Percentiles rank a stretch among this genome's conserved stretches.
Evolutionary conservation across 768 basidiomycete species (phyloP).

Genomic region (Suillus decipiens): DNA sequence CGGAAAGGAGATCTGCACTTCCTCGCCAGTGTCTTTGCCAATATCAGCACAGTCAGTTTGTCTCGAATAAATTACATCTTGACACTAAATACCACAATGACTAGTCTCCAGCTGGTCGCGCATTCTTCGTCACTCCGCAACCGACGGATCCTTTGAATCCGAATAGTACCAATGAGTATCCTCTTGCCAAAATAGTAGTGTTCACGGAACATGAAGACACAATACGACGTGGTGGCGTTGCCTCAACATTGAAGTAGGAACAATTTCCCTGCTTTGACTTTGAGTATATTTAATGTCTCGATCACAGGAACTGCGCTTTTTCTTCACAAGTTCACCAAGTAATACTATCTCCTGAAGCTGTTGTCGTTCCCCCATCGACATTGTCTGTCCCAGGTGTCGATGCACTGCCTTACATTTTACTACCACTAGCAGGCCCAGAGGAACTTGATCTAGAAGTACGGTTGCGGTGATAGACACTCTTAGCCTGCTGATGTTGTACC

Average conservation of each 20-base stretch:
- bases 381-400: slow-evolving; percentile 73
- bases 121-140: slow-evolving; percentile 75
- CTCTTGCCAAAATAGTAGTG: slow-evolving; percentile 75
- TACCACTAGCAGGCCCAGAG: slow-evolving; percentile 93
- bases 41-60: slow-evolving; percentile 72
- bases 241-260: slow-evolving; percentile 81
- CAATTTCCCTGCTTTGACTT: slow-evolving; percentile 9
- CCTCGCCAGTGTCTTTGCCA: slow-evolving; percentile 92
- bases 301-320: slow-evolving; percentile 76
- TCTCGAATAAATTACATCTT: neutral
- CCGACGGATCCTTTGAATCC: slow-evolving; percentile 49
- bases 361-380: slow-evolving; percentile 61
- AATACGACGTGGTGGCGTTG: slow-evolving; percentile 86
- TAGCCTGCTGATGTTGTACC: slow-evolving; percentile 1
- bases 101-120: slow-evolving; percentile 76
- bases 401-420: slow-evolving; percentile 79
- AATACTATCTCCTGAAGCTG: slow-evolving; percentile 60
- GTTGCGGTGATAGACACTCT: neutral
- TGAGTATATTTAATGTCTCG: slow-evolving; percentile 14
- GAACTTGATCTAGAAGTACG: slow-evolving; percentile 89
- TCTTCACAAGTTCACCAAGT: slow-evolving; percentile 67
- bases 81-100: slow-evolving; percentile 1
- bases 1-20: slow-evolving; percentile 88
- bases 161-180: slow-evolving; percentile 63
- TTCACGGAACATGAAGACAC: slow-evolving; percentile 91